Conservation (phyloP, 2,329 filamentous ascomycete species). For the Beauveria brongniartii region DNA sequence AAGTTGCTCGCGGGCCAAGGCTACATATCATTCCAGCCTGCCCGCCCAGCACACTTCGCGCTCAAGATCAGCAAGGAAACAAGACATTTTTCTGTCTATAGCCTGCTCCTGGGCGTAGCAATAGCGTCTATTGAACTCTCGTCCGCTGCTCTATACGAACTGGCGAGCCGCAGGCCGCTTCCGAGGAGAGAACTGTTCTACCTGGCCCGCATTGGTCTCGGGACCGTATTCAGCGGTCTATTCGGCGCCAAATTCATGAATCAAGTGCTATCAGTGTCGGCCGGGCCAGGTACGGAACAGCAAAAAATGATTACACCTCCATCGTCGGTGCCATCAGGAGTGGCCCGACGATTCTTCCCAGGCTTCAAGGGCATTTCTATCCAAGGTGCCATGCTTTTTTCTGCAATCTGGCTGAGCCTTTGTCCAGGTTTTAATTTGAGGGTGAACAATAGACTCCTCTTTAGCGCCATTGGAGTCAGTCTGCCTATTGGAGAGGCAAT, state of each 20-base stretch:
- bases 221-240: background rate
- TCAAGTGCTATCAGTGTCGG: background rate
- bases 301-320: background rate
- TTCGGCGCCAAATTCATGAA: slow-evolving; percentile 3
- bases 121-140: background rate
- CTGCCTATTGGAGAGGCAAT: slow-evolving; percentile 6
- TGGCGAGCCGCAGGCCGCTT: background rate
- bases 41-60: background rate
- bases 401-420: background rate
- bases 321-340: background rate
- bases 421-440: background rate
- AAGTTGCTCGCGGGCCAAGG: background rate
- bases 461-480: background rate
- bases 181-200: background rate
- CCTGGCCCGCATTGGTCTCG: background rate
- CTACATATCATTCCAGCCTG: background rate
- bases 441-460: background rate
- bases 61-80: background rate
- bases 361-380: slow-evolving; percentile 9
- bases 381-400: slow-evolving; percentile 8
- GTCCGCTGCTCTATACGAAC: background rate
- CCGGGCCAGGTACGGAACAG: background rate
- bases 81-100: slow-evolving; percentile 2
- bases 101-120: background rate
- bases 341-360: background rate